Base-by-base conservation (phyloP, 768 basidiomycete species). In the Amanita muscaria region DNA sequence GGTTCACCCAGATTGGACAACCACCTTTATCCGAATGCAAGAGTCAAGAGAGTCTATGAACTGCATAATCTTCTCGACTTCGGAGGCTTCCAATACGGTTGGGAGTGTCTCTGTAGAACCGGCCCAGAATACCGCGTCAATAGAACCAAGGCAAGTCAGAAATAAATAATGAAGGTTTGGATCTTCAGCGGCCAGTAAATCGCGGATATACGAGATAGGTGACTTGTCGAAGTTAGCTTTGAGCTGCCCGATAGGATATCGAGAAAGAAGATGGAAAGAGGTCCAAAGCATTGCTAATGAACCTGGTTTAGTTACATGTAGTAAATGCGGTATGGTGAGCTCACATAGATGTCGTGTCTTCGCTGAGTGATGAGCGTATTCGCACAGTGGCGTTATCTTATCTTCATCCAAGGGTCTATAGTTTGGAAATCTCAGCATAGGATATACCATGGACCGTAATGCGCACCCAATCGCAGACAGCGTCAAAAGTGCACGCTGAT, bases 41-140 rank as follows among this genome's bases (percentile, higher is more conserved):
- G 56, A 49, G 56, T 90, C 88, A 1, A 68, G 59, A 2, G 75
- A 77, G 47, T 80, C 73, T 21, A 90, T 62, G 12, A 83, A 60
- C 47, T 70, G 72, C 77, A 90, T 83, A 16, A 89, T 66, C 25
- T 67, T 65, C 40, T 80, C 80, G 30, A 90, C 86, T 42, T 89
- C 87, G 71, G 73, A 74, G 43, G 67, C 75, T n/a, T 85, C 80
- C 36, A 89, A 59, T 7, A 77, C 62, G 1, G 78, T 65, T 27
- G 72, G 69, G 15, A 72, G 59, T 4, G 70, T 68, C 3, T 68
- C 59, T 5, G 58, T 62, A 7, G 72, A 77, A 10, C 86, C 88
- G 5, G 84, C 81, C 88, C 88, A 90, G 16, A 77, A 50, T 15
- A 57, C 58, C 5, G 77, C 70, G 51, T 80, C 72, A 10, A 87